phyloP scores from a whole-genome alignment of 768 basidiomycete genomes.

The Brasilioporus rufonigricans region DNA sequence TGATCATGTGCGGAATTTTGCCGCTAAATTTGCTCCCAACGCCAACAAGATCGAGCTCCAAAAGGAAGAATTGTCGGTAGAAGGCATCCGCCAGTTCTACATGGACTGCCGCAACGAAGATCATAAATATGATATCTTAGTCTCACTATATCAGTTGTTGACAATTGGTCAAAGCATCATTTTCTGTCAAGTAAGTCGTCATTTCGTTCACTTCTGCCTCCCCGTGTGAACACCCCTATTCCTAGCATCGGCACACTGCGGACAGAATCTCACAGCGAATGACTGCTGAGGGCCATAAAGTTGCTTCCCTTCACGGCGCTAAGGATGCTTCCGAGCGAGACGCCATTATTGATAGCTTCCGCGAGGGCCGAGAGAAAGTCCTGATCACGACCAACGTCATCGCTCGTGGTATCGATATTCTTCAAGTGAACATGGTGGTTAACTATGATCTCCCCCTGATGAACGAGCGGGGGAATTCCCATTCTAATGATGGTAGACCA shows the following conservation, averaged over 20 bases:
- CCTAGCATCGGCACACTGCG: constrained; percentile 84
- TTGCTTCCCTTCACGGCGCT: constrained; percentile 92
- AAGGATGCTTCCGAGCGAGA: constrained; percentile 92
- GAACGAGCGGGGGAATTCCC: constrained; percentile 57
- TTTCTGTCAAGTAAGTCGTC: constrained; percentile 76
- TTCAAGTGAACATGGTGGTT: constrained; percentile 99
- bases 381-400: constrained; percentile 99
- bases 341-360: constrained; percentile 89
- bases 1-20: constrained; percentile 88
- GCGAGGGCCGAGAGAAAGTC: constrained; percentile 94
- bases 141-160: constrained; percentile 83
- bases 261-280: constrained; percentile 91
- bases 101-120: constrained; percentile 93
- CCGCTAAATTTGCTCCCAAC: constrained; percentile 86
- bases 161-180: constrained; percentile 99
- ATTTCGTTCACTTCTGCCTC: not conserved
- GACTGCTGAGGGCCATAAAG: constrained; percentile 92
- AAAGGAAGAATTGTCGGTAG: constrained; percentile 90
- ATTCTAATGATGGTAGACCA: constrained; percentile 54
- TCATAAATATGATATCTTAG: constrained; percentile 94
- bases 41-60: constrained; percentile 97
- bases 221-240: not conserved
- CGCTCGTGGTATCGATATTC: constrained; percentile 96
- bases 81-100: constrained; percentile 95
- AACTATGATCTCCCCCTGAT: constrained; percentile 94